Percentiles rank a stretch among this genome's conserved stretches.
These are phyloP conservation scores for Apiotrichum akiyoshidainum DNA, from an alignment of 1,284 basidiomycete genomes.

Conservation along the genomic window DNA sequence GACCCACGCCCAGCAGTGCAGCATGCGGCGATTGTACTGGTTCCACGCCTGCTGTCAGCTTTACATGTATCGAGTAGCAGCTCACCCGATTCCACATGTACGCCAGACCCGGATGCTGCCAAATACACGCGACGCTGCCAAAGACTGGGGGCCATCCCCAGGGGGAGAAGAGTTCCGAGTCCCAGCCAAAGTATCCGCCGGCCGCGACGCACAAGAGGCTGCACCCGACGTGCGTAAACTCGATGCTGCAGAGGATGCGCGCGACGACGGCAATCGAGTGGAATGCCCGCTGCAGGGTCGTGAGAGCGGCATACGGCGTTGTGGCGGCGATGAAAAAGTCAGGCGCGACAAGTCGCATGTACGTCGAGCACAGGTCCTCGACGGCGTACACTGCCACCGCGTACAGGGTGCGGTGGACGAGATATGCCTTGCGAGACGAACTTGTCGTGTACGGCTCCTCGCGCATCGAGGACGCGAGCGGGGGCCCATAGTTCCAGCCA, in stretches of 20 bases:
- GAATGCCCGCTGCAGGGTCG: slow-evolving; percentile 21
- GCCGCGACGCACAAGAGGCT: slow-evolving; percentile 22
- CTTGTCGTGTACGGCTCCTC: slow-evolving; percentile 28
- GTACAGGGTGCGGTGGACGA: slow-evolving; percentile 17
- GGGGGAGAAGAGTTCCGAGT: slow-evolving; percentile 35
- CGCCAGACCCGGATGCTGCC: slow-evolving; percentile 35
- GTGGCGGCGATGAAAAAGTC: slow-evolving; percentile 29
- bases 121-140: slow-evolving; percentile 31
- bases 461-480: slow-evolving; percentile 26
- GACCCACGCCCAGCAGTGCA: slow-evolving; percentile 40
- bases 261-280: slow-evolving; percentile 28
- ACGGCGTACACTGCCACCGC: slow-evolving; percentile 13
- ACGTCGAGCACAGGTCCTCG: slow-evolving; percentile 27
- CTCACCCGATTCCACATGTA: slow-evolving; percentile 44
- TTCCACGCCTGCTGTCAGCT: slow-evolving; percentile 41
- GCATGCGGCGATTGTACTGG: slow-evolving; percentile 37
- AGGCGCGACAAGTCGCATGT: slow-evolving; percentile 26
- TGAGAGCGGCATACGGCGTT: slow-evolving; percentile 22
- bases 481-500: slow-evolving; percentile 41
- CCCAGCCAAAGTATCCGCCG: slow-evolving; percentile 36
- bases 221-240: slow-evolving; percentile 18
- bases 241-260: slow-evolving; percentile 28
- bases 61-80: neutral
- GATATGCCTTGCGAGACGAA: slow-evolving; percentile 24
- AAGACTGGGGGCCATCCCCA: slow-evolving; percentile 47